Evolutionary conservation across 2,329 filamentous ascomycete species (phyloP), one percentile per base, ranked within the genome.

Genomic region (Stagonosporopsis chrysanthemi): DNA sequence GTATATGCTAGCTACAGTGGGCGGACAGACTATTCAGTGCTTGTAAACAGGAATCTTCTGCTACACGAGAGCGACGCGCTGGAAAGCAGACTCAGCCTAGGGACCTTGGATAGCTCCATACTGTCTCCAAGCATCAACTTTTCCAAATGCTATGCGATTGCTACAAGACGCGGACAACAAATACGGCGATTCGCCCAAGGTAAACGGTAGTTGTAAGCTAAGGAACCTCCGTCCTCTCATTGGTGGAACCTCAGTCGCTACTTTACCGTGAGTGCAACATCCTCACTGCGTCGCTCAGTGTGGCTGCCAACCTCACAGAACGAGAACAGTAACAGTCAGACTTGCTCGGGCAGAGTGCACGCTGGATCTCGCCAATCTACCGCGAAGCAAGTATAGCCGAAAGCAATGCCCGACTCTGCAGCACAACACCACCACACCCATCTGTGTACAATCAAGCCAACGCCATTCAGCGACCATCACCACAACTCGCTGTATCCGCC

Each of bases 181-280:
- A 12, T 6, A 22, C 7, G 5, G 17, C 19, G 19, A 14, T 39
- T 17, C 8, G 9, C n/a, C 35, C 3, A 22, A 22, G 6, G 36
- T 6, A 5, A 29, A 19, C 40, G 41, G 17, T 31, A 39, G 6
- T 46, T 45, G 45, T 12, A 23, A 9, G 22, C 8, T 17, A 28
- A 33, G 12, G 15, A 6, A 38, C 19, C 14, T 12, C 29, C 31
- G 31, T 26, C 35, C 24, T 19, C 6, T 54, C 23, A 50, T 50
- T 55, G 45, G 45, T 49, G 45, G 52, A 50, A 40, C 24, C 45
- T 35, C 19, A 8, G 11, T 24, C 11, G 3, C 38, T 15, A 17
- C 12, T 22, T 35, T 22, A 42, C 17, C n/a, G 15, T 9, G 31
- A 19, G 40, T 39, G 39, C 52, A 45, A 31, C 45, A 49, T 44